Percentiles rank a stretch among this genome's conserved stretches.
Conservation (phyloP, 1,139 yeast genomes). For the Diutina catenulata region DNA sequence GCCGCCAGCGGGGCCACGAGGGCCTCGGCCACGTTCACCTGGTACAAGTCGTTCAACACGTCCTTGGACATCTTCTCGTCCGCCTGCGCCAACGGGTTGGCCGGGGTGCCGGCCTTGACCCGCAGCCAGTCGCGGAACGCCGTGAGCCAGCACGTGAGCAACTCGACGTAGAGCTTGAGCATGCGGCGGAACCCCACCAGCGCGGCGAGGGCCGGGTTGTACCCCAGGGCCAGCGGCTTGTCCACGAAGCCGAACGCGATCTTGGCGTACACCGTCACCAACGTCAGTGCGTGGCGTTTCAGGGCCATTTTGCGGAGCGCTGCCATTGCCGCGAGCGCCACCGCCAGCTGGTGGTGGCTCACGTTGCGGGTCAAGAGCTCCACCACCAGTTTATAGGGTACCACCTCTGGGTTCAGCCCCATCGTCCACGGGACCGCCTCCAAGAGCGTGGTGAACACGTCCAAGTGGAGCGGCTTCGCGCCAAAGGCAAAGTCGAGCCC, state of each 20-base stretch:
- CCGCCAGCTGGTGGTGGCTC: conserved; percentile 49
- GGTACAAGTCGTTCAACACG: conserved; percentile 32
- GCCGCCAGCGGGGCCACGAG: conserved; percentile 15
- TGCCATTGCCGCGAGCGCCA: conserved; percentile 50
- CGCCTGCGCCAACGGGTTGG: conserved; percentile 3
- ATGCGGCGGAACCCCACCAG: conserved; percentile 47
- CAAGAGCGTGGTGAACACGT: conserved; percentile 58
- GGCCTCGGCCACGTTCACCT: conserved; percentile 27
- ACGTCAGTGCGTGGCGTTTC: conserved; percentile 56
- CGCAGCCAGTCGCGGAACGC: conserved; percentile 27
- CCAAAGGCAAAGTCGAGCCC: conserved; percentile 29
- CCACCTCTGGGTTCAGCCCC: conserved; percentile 22
- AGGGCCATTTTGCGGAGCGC: conserved; percentile 59
- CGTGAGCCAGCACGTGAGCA: conserved; percentile 71
- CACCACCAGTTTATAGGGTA: conserved; percentile 48
- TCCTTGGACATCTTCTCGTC: conserved; percentile 30
- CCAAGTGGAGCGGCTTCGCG: conserved; percentile 32
- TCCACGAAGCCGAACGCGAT: conserved; percentile 75
- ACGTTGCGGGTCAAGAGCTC: conserved; percentile 71
- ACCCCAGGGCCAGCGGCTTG: conserved; percentile 29
- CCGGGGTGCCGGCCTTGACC: neutral
- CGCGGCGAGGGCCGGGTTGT: conserved; percentile 44
- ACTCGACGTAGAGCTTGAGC: conserved; percentile 62
- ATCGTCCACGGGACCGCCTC: conserved; percentile 64
- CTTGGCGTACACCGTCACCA: conserved; percentile 67